Evolutionary conservation across 495 filamentous ascomycete species (phyloP).

Genomic region (Podospora didyma): DNA sequence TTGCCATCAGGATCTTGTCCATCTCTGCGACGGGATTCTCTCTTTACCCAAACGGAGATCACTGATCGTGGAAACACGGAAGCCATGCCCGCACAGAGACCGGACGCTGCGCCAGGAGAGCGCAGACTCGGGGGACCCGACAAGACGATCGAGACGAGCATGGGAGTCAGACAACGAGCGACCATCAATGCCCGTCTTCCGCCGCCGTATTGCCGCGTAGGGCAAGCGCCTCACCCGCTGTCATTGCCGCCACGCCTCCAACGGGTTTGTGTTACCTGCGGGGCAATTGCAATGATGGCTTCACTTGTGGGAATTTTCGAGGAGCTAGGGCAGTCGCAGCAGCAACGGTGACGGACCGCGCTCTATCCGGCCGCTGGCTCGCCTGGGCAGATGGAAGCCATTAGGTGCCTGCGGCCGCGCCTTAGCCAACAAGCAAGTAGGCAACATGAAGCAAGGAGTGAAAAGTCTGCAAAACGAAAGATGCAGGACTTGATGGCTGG

Average conservation of each 20-base stretch:
- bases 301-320: no score
- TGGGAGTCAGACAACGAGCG: no score
- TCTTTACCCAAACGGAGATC: constrained; percentile 15
- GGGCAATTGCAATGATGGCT: no score
- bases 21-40: constrained; percentile 12
- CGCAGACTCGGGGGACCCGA: background rate
- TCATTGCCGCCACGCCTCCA: background rate
- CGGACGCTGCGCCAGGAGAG: background rate
- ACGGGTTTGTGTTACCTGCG: background rate
- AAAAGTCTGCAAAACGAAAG: background rate
- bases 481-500: constrained; percentile 10
- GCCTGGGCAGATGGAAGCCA: no score
- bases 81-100: constrained; percentile 6
- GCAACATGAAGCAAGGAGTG: background rate
- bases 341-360: no score
- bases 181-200: background rate
- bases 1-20: constrained; percentile 17
- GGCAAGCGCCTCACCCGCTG: constrained; percentile 15
- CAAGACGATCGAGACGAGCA: background rate
- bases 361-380: no score
- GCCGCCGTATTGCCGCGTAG: background rate
- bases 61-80: constrained; percentile 5
- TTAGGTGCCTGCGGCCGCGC: background rate
- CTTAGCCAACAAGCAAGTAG: no score
- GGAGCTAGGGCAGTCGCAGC: no score